phyloP scores from a whole-genome alignment of 2,329 filamentous ascomycete species.

The Myriangium duriaei region DNA sequence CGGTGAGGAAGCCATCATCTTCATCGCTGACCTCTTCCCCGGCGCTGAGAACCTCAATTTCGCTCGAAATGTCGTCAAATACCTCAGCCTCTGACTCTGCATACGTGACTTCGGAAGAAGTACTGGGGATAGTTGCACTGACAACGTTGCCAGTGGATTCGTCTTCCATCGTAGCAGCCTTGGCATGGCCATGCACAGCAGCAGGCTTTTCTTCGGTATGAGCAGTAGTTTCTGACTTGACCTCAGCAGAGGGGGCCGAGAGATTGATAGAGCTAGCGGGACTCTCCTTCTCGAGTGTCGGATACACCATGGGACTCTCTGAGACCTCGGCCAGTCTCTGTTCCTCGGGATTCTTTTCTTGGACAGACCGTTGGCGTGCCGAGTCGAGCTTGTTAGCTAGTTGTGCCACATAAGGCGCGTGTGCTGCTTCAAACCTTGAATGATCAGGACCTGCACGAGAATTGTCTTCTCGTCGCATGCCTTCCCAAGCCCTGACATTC shows the following conservation, averaged over 20 bases:
- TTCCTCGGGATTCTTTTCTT: slow-evolving; percentile 24
- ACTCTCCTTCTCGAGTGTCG: slow-evolving; percentile 88
- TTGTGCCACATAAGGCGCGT: neutral
- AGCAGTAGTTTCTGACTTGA: slow-evolving; percentile 35
- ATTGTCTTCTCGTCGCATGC: slow-evolving; percentile 6
- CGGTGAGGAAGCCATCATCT: slow-evolving; percentile 75
- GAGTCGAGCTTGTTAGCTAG: slow-evolving; percentile 11
- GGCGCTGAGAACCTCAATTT: slow-evolving; percentile 32
- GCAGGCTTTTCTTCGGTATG: slow-evolving; percentile 10
- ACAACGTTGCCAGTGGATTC: slow-evolving; percentile 6
- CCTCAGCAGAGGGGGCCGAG: slow-evolving; percentile 41
- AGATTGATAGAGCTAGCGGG: slow-evolving; percentile 58
- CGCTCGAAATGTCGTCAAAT: slow-evolving; percentile 41
- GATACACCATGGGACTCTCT: slow-evolving; percentile 81
- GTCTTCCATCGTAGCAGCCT: slow-evolving; percentile 8
- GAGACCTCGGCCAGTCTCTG: slow-evolving; percentile 17
- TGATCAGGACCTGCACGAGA: neutral
- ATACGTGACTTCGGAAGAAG: slow-evolving; percentile 22
- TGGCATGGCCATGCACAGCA: slow-evolving; percentile 3
- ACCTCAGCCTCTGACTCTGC: slow-evolving; percentile 25
- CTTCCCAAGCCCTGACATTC: slow-evolving; percentile 37
- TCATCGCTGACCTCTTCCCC: slow-evolving; percentile 51
- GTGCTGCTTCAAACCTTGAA: neutral
- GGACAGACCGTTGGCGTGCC: no score
- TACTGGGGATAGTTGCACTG: slow-evolving; percentile 12